These are phyloP conservation scores for Antarctomyces pellizariae DNA, from an alignment of 495 filamentous ascomycete species.

Conservation along the genomic window DNA sequence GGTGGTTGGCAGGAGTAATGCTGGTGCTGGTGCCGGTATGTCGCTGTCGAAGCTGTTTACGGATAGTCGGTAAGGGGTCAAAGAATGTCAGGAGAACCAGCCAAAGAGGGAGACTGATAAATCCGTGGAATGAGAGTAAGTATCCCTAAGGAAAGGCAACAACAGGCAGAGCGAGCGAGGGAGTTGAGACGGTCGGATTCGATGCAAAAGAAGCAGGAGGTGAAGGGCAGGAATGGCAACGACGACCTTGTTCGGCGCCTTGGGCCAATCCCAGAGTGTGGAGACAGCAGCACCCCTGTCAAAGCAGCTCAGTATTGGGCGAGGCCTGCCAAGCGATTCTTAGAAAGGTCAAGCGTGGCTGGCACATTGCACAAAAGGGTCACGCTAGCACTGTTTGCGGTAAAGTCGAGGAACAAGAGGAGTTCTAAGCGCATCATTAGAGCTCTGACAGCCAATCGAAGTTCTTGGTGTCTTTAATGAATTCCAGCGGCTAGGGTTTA, in stretches of 20 bases:
- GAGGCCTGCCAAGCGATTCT: no score
- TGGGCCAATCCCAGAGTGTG: constrained; percentile 3
- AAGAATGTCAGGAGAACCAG: constrained; percentile 27
- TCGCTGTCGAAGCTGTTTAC: not conserved
- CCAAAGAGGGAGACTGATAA: constrained; percentile 13
- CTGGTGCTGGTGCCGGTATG: constrained; percentile 1
- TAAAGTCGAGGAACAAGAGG: no score
- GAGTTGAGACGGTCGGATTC: constrained; percentile 1
- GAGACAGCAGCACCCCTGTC: constrained; percentile 3
- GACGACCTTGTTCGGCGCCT: not conserved
- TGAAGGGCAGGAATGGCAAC: constrained; percentile 1
- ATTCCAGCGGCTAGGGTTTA: no score
- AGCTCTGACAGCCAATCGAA: no score
- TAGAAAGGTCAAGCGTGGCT: not conserved
- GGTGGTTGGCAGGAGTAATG: not conserved
- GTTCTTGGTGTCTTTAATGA: no score
- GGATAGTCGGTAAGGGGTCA: constrained; percentile 5
- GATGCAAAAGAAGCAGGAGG: constrained; percentile 1
- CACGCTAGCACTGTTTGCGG: no score
- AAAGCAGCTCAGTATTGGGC: not conserved
- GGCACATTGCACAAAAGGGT: no score
- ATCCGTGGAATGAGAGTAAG: constrained; percentile 4
- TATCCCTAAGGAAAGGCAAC: constrained; percentile 2
- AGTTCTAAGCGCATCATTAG: no score
- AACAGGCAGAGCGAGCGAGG: not conserved